Percentiles rank a stretch among this genome's conserved stretches.
phyloP scores from a whole-genome alignment of 1,284 basidiomycete genomes.

The Marasmius tenuissimus region DNA sequence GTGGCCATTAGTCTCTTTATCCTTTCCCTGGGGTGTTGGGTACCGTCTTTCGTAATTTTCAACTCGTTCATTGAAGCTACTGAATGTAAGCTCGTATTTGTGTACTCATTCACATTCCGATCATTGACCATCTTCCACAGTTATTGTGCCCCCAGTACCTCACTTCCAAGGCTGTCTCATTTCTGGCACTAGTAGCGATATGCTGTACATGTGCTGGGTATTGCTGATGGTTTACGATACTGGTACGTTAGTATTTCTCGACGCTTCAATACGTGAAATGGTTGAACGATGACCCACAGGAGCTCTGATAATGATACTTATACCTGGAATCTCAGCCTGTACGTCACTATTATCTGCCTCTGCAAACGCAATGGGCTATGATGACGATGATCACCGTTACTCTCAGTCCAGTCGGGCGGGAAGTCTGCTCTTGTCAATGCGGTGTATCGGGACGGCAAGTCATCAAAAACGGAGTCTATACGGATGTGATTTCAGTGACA shows the following conservation, averaged over 20 bases:
- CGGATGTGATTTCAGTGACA: no score
- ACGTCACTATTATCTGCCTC: no score
- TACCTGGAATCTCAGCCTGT: neutral
- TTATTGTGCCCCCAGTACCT: neutral
- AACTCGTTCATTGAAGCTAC: no score
- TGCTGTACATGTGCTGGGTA: neutral
- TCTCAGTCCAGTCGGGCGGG: neutral
- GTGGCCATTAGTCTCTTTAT: no score
- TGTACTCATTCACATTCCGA: no score
- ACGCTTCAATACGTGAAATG: neutral
- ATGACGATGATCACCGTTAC: neutral
- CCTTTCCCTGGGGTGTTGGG: no score
- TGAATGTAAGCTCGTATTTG: no score
- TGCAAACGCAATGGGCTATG: no score
- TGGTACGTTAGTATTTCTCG: neutral
- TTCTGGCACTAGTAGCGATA: neutral
- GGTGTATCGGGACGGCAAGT: neutral
- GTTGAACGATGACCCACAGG: neutral
- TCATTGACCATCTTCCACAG: neutral
- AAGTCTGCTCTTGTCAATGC: neutral
- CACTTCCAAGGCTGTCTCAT: neutral
- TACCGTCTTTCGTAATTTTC: no score
- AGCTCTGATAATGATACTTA: neutral
- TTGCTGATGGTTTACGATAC: neutral
- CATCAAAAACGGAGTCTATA: neutral